Percentiles rank a stretch among this genome's conserved stretches.
These are phyloP conservation scores for Cryptococcus jaspeensis DNA, from an alignment of 1,284 basidiomycete genomes.

Conservation along the genomic window DNA sequence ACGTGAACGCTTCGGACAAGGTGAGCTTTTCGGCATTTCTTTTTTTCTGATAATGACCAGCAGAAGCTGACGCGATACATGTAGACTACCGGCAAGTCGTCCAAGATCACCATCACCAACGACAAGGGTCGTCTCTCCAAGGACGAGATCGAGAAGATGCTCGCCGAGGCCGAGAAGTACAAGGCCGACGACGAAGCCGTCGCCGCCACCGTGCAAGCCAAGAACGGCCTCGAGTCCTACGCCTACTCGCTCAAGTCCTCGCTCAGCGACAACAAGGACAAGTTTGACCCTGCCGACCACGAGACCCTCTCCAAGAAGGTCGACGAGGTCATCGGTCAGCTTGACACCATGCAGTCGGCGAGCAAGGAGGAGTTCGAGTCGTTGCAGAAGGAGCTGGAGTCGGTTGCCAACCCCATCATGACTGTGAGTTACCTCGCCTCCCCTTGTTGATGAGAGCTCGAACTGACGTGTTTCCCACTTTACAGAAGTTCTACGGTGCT, in stretches of 20 bases:
- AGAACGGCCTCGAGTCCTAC: slow-evolving; percentile 93
- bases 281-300: slow-evolving; percentile 88
- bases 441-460: neutral
- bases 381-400: slow-evolving; percentile 94
- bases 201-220: slow-evolving; percentile 91
- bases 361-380: slow-evolving; percentile 93
- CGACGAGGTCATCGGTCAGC: slow-evolving; percentile 83
- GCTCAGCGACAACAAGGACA: slow-evolving; percentile 79
- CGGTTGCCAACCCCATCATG: slow-evolving; percentile 69
- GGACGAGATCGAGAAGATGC: slow-evolving; percentile 97
- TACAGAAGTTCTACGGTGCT: slow-evolving; percentile 65
- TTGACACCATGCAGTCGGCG: slow-evolving; percentile 78
- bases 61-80: neutral
- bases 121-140: slow-evolving; percentile 98
- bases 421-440: neutral
- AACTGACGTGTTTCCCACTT: neutral
- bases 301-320: slow-evolving; percentile 77
- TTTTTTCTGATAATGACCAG: neutral
- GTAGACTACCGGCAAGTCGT: slow-evolving; percentile 80
- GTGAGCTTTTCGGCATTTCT: neutral
- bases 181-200: slow-evolving; percentile 88
- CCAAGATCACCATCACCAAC: slow-evolving; percentile 93
- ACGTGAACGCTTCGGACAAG: slow-evolving; percentile 88
- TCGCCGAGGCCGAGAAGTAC: slow-evolving; percentile 88
- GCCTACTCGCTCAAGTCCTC: slow-evolving; percentile 96